A percentile compares a stretch with the other conserved stretches of the same genome.
These are phyloP conservation scores for Penicillium bovifimosum DNA, from an alignment of 495 filamentous ascomycete genomes.

Conservation along the genomic window DNA sequence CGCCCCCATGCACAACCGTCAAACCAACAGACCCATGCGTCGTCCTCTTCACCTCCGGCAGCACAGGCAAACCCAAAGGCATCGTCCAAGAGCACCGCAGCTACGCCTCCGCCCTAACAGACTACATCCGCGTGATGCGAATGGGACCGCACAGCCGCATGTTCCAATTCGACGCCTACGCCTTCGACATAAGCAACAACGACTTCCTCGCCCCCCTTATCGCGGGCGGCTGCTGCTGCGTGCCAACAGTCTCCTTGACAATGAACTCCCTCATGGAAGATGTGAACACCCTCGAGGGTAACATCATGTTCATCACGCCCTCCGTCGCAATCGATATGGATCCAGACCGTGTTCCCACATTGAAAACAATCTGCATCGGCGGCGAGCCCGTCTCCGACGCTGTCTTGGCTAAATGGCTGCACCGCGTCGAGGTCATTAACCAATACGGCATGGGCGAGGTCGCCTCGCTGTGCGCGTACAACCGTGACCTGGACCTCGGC, in stretches of 20 bases:
- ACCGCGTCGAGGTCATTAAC: slow-evolving; percentile 42
- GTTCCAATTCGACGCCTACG: slow-evolving; percentile 43
- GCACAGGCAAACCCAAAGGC: slow-evolving; percentile 44
- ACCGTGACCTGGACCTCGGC: slow-evolving; percentile 10
- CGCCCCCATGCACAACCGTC: slow-evolving; percentile 2
- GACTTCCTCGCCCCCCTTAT: slow-evolving; percentile 39
- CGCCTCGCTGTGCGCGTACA: slow-evolving; percentile 21
- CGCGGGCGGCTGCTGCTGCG: slow-evolving; percentile 44
- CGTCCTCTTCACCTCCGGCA: slow-evolving; percentile 42
- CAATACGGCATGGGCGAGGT: slow-evolving; percentile 55
- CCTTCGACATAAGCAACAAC: slow-evolving; percentile 42
- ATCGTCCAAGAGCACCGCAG: slow-evolving; percentile 44
- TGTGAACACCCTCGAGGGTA: slow-evolving; percentile 32
- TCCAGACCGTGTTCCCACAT: slow-evolving; percentile 29
- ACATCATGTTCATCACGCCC: slow-evolving; percentile 39
- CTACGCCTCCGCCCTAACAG: slow-evolving; percentile 23
- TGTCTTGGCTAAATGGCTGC: slow-evolving; percentile 41
- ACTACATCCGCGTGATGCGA: slow-evolving; percentile 15
- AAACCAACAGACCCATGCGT: slow-evolving; percentile 16
- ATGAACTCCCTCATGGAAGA: slow-evolving; percentile 27
- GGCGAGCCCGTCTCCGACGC: slow-evolving; percentile 44
- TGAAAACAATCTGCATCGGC: slow-evolving; percentile 35
- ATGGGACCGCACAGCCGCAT: slow-evolving; percentile 24
- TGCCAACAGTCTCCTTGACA: slow-evolving; percentile 32
- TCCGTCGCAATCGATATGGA: slow-evolving; percentile 35